These are phyloP conservation scores for Boletus tylopilopsis DNA, from an alignment of 768 basidiomycete genomes.

Conservation along the genomic window DNA sequence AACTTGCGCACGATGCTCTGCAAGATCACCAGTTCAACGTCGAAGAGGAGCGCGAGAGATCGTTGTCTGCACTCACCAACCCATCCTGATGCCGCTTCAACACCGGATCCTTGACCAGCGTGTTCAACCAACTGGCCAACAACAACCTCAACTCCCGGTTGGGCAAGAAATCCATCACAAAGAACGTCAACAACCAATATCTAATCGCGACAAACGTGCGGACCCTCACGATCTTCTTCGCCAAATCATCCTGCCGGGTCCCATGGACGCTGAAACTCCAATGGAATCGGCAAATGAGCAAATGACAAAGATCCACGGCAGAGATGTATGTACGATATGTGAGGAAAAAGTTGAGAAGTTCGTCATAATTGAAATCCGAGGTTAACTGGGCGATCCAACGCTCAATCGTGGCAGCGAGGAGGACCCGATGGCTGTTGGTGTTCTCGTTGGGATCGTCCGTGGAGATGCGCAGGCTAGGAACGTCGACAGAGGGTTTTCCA, in stretches of 20 bases:
- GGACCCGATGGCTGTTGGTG: conserved; percentile 33
- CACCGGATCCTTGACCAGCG: conserved; percentile 67
- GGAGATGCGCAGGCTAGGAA: conserved; percentile 28
- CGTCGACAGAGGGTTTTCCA: conserved; percentile 22
- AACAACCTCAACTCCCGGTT: conserved; percentile 71
- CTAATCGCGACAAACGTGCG: conserved; percentile 87
- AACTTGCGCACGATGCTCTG: conserved; percentile 80
- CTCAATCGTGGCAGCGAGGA: conserved; percentile 90
- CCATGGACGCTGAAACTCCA: conserved; percentile 60
- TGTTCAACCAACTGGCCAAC: conserved; percentile 79
- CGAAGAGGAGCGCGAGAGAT: neutral
- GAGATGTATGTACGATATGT: conserved; percentile 86
- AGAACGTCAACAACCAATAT: conserved; percentile 90
- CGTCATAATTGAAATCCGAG: conserved; percentile 80
- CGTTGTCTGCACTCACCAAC: conserved; percentile 48
- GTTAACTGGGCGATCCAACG: conserved; percentile 92
- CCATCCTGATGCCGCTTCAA: conserved; percentile 65
- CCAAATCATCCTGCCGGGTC: conserved; percentile 56
- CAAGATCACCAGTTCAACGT: conserved; percentile 5
- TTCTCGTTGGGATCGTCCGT: conserved; percentile 30
- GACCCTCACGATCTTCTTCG: conserved; percentile 76
- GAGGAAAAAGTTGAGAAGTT: conserved; percentile 86
- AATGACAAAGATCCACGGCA: conserved; percentile 72
- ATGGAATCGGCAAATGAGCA: conserved; percentile 84
- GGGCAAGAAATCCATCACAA: conserved; percentile 82